Evolutionary conservation across 1,139 yeast species (phyloP), one percentile per base, ranked within the genome.

Genomic region (Casaregolazyma suthepensis): DNA sequence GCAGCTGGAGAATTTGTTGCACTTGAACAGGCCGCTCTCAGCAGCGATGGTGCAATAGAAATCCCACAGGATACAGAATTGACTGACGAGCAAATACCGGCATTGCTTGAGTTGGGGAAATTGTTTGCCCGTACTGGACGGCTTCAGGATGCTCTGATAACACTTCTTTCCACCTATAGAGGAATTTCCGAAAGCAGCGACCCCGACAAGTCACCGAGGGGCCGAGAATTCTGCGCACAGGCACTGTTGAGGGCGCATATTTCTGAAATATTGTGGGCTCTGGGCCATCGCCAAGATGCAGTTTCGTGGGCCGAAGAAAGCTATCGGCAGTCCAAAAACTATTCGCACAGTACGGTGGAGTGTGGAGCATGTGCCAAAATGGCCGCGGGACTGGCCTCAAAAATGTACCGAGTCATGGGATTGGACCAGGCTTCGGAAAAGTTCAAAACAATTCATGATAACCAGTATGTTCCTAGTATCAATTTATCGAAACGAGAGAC

Each of bases 201-300:
- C n/a, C 50, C 40, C 20, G 51, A 56, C 37, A 46, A 53, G 19
- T 52, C 50, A n/a, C 60, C 59, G 9, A 46, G 55, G 12, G 50
- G 43, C 20, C 48, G 47, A 40, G 31, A 23, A 50, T 10, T 54
- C 54, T 63, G 66, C 40, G 63, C 61, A 43, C 69, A 71, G 13
- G 75, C 79, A 2, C 58, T 75, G 20, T 63, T 80, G 50, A 79
- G 80, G 67, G 77, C 83, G 15, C 85, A 84, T 64, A 71, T 85
- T 18, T 76, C 86, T 54, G 91, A 85, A 66, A 70, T 85, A 5
- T 67, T 85, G 59, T 85, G 89, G 87, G 78, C 77, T 5, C 73
- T 78, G 56, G 82, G 83, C 1, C 69, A 73, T 51, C 69, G 74
- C 48, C 64, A 72, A 43, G 79, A 80, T 56, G 86, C 90, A 0